Evolutionary conservation across 2,329 filamentous ascomycete species (phyloP).

Genomic region (Microcyclospora pomicola): DNA sequence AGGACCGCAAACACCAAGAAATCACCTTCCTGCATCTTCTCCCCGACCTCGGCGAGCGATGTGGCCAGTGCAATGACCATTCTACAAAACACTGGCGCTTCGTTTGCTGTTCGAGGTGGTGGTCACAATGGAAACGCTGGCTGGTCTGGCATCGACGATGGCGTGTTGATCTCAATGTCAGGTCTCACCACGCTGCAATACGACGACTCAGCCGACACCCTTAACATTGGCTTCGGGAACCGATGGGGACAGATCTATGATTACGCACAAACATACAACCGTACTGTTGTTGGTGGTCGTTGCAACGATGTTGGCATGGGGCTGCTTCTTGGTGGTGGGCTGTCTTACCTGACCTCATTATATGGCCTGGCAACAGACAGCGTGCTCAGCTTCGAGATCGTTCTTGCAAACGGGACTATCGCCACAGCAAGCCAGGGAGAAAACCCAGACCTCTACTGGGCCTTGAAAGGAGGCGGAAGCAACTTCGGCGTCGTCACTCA

Average conservation of each 20-base stretch:
- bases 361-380: constrained; percentile 17
- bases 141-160: constrained; percentile 13
- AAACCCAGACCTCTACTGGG: constrained; percentile 30
- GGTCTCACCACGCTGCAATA: constrained; percentile 9
- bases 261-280: constrained; percentile 1
- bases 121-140: constrained; percentile 16
- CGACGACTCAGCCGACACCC: constrained; percentile 3
- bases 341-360: constrained; percentile 13
- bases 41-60: background rate
- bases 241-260: constrained; percentile 5
- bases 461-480: constrained; percentile 27
- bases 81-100: constrained; percentile 6
- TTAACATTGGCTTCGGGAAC: constrained; percentile 4
- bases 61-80: background rate
- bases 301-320: constrained; percentile 14
- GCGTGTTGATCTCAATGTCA: constrained; percentile 14
- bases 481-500: constrained; percentile 21
- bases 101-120: constrained; percentile 17
- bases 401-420: constrained; percentile 12
- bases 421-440: constrained; percentile 10
- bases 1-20: background rate
- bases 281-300: constrained; percentile 9
- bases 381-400: constrained; percentile 14
- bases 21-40: background rate
- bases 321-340: constrained; percentile 17